Evolutionary conservation across 1,284 basidiomycete genomes (phyloP), one percentile per base, ranked within the genome.

Genomic region (Cryptococcus depauperatus): DNA sequence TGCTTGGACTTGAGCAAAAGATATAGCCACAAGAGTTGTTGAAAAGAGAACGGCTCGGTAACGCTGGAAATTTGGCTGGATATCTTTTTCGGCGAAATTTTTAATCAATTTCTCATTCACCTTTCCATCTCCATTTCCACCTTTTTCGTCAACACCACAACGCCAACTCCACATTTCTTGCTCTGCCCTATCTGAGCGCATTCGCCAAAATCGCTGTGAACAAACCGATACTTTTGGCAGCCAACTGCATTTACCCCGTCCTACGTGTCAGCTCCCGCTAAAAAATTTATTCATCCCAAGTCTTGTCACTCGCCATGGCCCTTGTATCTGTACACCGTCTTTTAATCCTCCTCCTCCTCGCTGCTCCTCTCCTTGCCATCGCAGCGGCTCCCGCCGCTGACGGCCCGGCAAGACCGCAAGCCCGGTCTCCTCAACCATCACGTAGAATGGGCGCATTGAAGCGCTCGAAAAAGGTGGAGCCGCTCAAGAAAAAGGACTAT

Each of bases 401-500:
- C 18, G 37, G 56, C 4, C 55, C 58, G 1, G 41, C 53, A 28
- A 63, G 64, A 51, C 54, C 65, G 14, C 60, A 62, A 43, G 58
- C 65, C 18, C 59, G 67, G 23, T 48, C 56, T 18, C 59, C 62
- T 8, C 52, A 55, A 43, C 58, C 62, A 1, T 64, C 68, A 0
- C 57, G 59, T 32, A 62, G 66, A 18, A 65, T 71, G 63, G 69
- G 69, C 19, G 50, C 50, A 5, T 50, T 56, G 42, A 58, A 64
- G 16, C 56, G 53, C 3, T 51, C 55, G 25, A 64, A 62, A 37
- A 59, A 60, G 46, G 41, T 56, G 22, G 56, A 55, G 45, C 56
- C 55, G 5, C 44, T 59, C 13, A 51, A 62, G 45, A 65, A 68
- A 53, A 71, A 71, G 56, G 70, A 73, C 46, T 73, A 70, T 54